Conservation (phyloP, 2,329 filamentous ascomycete species). For the Scedosporium apiospermum region DNA sequence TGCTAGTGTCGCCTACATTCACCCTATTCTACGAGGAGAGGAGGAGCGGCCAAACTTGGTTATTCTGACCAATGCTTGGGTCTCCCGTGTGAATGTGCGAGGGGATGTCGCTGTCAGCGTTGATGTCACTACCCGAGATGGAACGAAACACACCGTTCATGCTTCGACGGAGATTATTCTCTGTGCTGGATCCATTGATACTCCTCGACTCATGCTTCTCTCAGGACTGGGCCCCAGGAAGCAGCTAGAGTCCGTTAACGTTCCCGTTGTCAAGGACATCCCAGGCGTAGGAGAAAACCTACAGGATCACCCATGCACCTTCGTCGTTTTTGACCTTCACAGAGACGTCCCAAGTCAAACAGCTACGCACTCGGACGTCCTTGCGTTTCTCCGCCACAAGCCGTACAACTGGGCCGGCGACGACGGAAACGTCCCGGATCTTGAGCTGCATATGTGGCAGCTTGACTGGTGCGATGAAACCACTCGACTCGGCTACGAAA, state of each 20-base stretch:
- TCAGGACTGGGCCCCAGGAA: slow-evolving; percentile 47
- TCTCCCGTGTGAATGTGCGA: slow-evolving; percentile 67
- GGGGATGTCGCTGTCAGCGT: slow-evolving; percentile 65
- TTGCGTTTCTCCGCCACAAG: slow-evolving; percentile 79
- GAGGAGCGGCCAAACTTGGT: slow-evolving; percentile 79
- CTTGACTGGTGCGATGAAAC: slow-evolving; percentile 90
- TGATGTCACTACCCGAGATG: slow-evolving; percentile 50
- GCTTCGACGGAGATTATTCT: slow-evolving; percentile 70
- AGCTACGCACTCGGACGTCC: slow-evolving; percentile 85
- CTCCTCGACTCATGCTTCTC: slow-evolving; percentile 55
- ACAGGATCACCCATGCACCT: slow-evolving; percentile 51
- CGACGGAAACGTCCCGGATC: slow-evolving; percentile 69
- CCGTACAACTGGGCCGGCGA: slow-evolving; percentile 52
- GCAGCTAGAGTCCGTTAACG: slow-evolving; percentile 43
- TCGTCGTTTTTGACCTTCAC: slow-evolving; percentile 68
- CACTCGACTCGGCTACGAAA: slow-evolving; percentile 60
- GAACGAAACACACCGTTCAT: slow-evolving; percentile 44
- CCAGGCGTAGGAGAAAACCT: slow-evolving; percentile 53
- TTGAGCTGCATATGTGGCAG: slow-evolving; percentile 98
- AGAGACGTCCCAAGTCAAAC: slow-evolving; percentile 72
- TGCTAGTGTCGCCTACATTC: slow-evolving; percentile 85
- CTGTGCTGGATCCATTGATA: slow-evolving; percentile 73
- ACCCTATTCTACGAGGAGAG: slow-evolving; percentile 76
- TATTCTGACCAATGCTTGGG: slow-evolving; percentile 80
- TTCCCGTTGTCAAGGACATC: slow-evolving; percentile 46